Evolutionary conservation across 108 stramenopile genomes (phyloP).

Genomic region (Nitzschia palea): DNA sequence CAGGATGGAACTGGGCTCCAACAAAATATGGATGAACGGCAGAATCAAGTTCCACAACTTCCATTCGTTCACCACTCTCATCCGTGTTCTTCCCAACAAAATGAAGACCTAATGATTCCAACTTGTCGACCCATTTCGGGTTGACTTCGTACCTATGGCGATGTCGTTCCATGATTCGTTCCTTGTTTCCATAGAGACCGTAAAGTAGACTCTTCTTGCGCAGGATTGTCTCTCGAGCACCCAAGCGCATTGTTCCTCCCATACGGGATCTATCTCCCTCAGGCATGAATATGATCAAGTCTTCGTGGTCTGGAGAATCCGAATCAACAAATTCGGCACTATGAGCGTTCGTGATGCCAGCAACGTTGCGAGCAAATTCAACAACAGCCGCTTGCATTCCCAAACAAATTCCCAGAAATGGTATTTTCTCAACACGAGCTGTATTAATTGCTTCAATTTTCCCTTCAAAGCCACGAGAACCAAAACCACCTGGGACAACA

Average conservation of each 20-base stretch:
- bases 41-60: constrained; percentile 86
- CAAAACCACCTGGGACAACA: constrained; percentile 97
- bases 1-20: constrained; percentile 98
- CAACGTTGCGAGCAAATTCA: constrained; percentile 90
- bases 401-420: constrained; percentile 94
- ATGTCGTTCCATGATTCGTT: constrained; percentile 87
- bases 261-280: constrained; percentile 92
- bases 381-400: constrained; percentile 98
- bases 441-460: constrained; percentile 87
- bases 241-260: constrained; percentile 99
- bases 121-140: constrained; percentile 76
- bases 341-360: constrained; percentile 79
- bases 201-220: constrained; percentile 52
- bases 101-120: constrained; percentile 87
- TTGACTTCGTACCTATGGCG: constrained; percentile 99
- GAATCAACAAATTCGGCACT: constrained; percentile 91
- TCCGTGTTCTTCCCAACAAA: constrained; percentile 90
- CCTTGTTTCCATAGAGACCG: constrained; percentile 35
- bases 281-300: constrained; percentile 97
- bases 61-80: constrained; percentile 92
- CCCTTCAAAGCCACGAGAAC: constrained; percentile 83
- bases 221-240: constrained; percentile 85
- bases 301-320: constrained; percentile 29
- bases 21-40: constrained; percentile 95
- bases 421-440: constrained; percentile 77